Percentiles rank a stretch among this genome's conserved stretches.
Evolutionary conservation across 441 rosid species (phyloP).

Genomic region (Lepidium campestre): DNA sequence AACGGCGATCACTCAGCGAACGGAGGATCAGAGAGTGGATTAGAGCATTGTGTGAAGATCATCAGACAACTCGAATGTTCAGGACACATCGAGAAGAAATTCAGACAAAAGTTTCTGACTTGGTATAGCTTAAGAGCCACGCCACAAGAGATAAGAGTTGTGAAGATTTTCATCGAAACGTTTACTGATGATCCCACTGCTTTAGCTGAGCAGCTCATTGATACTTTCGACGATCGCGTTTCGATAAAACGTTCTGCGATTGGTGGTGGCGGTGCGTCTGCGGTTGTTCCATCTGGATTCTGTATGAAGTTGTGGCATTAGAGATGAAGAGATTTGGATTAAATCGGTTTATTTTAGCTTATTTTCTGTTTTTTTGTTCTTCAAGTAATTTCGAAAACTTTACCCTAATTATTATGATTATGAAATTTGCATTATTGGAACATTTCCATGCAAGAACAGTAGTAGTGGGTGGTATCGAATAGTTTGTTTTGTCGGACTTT

Average conservation of each 20-base stretch:
- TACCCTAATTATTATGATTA: conserved; percentile 16
- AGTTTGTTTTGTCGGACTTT: conserved; percentile 1
- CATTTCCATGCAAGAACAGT: conserved; percentile 29
- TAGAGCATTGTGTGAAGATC: conserved; percentile 81
- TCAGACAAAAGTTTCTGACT: conserved; percentile 92
- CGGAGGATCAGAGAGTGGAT: conserved; percentile 52
- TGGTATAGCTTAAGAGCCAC: conserved; percentile 94
- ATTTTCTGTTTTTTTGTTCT: neutral
- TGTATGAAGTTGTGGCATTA: conserved; percentile 99
- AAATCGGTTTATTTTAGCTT: neutral
- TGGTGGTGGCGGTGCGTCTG: conserved; percentile 29
- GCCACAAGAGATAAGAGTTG: conserved; percentile 69
- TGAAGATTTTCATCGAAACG: conserved; percentile 74
- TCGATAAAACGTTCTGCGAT: conserved; percentile 48
- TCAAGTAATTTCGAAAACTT: conserved; percentile 1
- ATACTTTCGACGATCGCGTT: conserved; percentile 70
- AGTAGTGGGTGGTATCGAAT: neutral
- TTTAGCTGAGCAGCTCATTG: conserved; percentile 92
- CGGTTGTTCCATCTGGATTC: conserved; percentile 74
- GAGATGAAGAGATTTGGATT: neutral
- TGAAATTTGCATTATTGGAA: conserved; percentile 25
- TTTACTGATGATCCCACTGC: conserved; percentile 74
- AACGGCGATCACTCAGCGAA: conserved; percentile 51
- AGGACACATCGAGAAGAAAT: conserved; percentile 81
- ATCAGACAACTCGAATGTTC: conserved; percentile 83